These are phyloP conservation scores for Suillus plorans DNA, from an alignment of 768 basidiomycete species.

Conservation along the genomic window DNA sequence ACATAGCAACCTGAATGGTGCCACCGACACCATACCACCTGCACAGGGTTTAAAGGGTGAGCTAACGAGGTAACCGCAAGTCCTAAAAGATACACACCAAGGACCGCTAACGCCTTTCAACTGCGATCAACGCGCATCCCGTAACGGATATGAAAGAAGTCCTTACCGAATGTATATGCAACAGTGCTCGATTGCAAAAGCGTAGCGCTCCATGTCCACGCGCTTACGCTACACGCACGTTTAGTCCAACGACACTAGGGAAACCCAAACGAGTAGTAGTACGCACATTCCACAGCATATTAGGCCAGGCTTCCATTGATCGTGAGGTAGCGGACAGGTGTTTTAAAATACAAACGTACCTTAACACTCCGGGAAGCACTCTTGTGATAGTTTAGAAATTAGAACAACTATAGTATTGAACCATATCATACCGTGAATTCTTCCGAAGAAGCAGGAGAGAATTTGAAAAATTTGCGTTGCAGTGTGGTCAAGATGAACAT, in stretches of 20 bases:
- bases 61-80: background rate
- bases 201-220: constrained; percentile 60
- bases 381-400: constrained; percentile 18
- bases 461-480: constrained; percentile 46
- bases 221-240: constrained; percentile 38
- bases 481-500: constrained; percentile 46
- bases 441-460: constrained; percentile 46
- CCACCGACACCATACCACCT: constrained; percentile 55
- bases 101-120: constrained; percentile 46
- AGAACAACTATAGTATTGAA: background rate
- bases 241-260: background rate
- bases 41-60: background rate
- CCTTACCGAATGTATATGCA: constrained; percentile 45
- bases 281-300: constrained; percentile 50
- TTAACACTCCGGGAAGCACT: constrained; percentile 48
- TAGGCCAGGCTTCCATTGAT: constrained; percentile 40
- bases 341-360: constrained; percentile 19
- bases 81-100: constrained; percentile 31
- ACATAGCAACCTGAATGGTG: constrained; percentile 53
- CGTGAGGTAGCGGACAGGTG: background rate
- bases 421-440: constrained; percentile 42
- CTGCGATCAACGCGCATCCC: background rate
- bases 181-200: constrained; percentile 54
- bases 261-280: background rate
- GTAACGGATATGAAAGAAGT: background rate